These are phyloP conservation scores for Myriosclerotinia curreyana DNA, from an alignment of 2,329 filamentous ascomycete genomes.

Conservation along the genomic window DNA sequence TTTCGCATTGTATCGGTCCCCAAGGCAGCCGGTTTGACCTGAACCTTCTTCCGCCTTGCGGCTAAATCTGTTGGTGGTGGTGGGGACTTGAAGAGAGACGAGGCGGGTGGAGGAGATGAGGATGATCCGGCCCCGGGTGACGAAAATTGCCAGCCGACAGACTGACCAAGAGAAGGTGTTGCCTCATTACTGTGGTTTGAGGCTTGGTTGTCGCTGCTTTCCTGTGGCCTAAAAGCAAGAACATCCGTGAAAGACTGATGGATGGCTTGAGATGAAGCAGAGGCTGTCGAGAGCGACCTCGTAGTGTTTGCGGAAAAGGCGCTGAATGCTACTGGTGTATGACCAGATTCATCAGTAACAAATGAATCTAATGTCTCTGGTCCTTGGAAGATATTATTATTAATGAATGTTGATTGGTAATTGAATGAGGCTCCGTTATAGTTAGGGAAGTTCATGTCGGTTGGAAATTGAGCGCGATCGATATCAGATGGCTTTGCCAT, in stretches of 20 bases:
- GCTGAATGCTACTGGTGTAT: conserved; percentile 31
- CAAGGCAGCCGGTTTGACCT: conserved; percentile 36
- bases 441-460: conserved; percentile 8
- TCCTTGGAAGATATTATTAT: conserved; percentile 1
- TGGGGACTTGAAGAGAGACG: conserved; percentile 35
- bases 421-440: neutral
- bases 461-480: conserved; percentile 27
- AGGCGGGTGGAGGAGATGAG: conserved; percentile 30
- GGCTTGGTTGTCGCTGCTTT: conserved; percentile 28
- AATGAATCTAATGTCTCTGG: conserved; percentile 10
- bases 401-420: neutral
- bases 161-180: conserved; percentile 1
- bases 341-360: conserved; percentile 25
- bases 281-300: conserved; percentile 23
- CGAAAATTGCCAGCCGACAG: conserved; percentile 30
- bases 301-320: conserved; percentile 22
- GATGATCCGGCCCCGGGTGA: conserved; percentile 28
- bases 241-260: conserved; percentile 23
- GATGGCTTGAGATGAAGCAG: conserved; percentile 33
- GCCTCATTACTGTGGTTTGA: conserved; percentile 29
- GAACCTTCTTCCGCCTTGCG: conserved; percentile 37
- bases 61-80: conserved; percentile 37
- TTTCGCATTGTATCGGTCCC: conserved; percentile 31
- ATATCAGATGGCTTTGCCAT: neutral
- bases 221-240: conserved; percentile 21